Base-by-base conservation (phyloP, 2,329 filamentous ascomycete genomes). In the Botrytis elliptica region DNA sequence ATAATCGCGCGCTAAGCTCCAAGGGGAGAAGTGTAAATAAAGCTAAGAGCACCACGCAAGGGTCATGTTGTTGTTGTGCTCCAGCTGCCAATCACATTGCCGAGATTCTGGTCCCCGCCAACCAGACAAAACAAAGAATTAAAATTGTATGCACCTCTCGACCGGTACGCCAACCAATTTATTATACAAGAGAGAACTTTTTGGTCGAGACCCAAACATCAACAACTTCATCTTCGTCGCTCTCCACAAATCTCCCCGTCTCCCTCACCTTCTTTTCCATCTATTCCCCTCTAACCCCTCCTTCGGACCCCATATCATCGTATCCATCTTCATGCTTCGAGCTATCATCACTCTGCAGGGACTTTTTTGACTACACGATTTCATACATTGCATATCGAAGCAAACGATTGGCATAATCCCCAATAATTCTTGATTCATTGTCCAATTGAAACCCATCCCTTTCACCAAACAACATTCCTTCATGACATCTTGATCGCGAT, bases 401-500 rank as follows among this genome's bases (percentile, higher is more conserved):
- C 66, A 68, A 68, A 29, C 14, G 36, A 68, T 68, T 68, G 66
- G 18, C 66, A 68, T 16, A 57, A 57, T 68, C 36, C 49, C 49
- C 66, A 42, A 57, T 68, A 42, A 68, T 68, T 42, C 9, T 57
- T 29, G 38, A 29, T 29, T 20, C 25, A 64, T 44, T 57, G 66
- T n/a, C 49, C 65, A 55, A 68, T 42, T 55, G 38, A 33, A 46
- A 46, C 29, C 44, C n/a, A 38, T 49, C 42, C 42, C 44, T 29
- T 14, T 36, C 36, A 25, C 66, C 14, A 49, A 42, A 42, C 46
- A 22, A 25, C 66, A 68, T 68, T 57, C 65, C 65, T 68, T 22
- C 22, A 68, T 72, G 71, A 69, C 33, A 60, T 77, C 79, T 77
- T 74, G 75, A 74, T 78, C 78, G 78, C 78, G 78, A 78, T 70